Conservation (phyloP, 176 grass and related monocot genomes). For the Puya raimondii region DNA sequence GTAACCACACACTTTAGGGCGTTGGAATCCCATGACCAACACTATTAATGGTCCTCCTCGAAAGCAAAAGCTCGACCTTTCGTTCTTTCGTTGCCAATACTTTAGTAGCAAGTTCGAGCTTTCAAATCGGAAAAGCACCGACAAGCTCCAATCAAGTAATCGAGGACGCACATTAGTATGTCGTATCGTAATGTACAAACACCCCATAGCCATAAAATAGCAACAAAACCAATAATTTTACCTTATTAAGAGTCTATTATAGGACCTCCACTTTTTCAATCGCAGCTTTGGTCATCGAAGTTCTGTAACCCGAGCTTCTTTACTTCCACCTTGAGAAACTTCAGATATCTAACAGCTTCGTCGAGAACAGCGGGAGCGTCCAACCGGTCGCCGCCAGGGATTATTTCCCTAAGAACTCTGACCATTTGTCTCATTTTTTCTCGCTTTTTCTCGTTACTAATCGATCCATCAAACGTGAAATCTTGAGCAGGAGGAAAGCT, state of each 20-base stretch:
- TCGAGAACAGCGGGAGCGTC: conserved; percentile 52
- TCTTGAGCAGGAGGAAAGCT: conserved; percentile 14
- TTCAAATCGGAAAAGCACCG: background rate
- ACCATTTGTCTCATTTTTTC: conserved; percentile 41
- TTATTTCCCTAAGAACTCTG: conserved; percentile 44
- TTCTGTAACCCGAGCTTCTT: conserved; percentile 47
- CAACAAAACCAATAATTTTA: conserved; percentile 18
- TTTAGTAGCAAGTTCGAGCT: background rate
- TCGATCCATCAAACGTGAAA: conserved; percentile 13
- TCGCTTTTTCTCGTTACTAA: conserved; percentile 21
- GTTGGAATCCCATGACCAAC: conserved; percentile 28
- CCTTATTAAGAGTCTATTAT: conserved; percentile 11
- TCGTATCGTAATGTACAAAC: background rate
- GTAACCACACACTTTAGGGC: conserved; percentile 23
- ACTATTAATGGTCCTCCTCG: conserved; percentile 28
- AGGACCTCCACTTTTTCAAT: conserved; percentile 5
- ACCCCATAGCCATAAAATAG: background rate
- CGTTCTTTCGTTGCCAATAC: background rate
- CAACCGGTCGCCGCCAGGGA: conserved; percentile 58
- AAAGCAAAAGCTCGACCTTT: conserved; percentile 36
- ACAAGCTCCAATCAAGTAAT: background rate
- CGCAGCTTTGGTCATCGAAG: conserved; percentile 21
- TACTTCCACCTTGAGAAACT: conserved; percentile 61
- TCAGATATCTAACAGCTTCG: conserved; percentile 63
- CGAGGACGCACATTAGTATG: background rate